These are phyloP conservation scores for Microdochium trichocladiopsis DNA, from an alignment of 2,329 filamentous ascomycete genomes.

Conservation along the genomic window DNA sequence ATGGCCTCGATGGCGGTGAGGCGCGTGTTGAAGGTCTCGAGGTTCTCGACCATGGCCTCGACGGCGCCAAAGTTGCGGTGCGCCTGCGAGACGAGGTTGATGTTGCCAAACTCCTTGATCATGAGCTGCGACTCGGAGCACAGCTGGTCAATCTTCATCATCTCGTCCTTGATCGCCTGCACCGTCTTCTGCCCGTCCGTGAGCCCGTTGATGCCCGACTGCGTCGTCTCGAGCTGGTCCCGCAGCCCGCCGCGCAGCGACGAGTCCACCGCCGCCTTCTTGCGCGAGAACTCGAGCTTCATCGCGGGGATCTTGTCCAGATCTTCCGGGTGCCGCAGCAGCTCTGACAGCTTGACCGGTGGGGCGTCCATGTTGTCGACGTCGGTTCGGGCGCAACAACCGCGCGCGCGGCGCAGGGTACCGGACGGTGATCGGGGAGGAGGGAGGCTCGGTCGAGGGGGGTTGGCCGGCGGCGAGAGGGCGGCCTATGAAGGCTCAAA, in stretches of 20 bases:
- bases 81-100: constrained; percentile 86
- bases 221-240: constrained; percentile 90
- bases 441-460: neutral
- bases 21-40: constrained; percentile 79
- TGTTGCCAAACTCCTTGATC: constrained; percentile 92
- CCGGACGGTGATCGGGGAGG: too few relatives aligned
- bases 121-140: constrained; percentile 97
- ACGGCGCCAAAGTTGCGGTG: constrained; percentile 95
- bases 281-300: constrained; percentile 88
- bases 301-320: constrained; percentile 89
- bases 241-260: constrained; percentile 83
- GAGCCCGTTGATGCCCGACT: constrained; percentile 84
- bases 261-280: constrained; percentile 85
- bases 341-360: constrained; percentile 78
- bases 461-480: neutral
- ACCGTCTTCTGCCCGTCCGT: constrained; percentile 88
- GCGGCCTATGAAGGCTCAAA: neutral
- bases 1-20: constrained; percentile 70
- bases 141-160: constrained; percentile 96
- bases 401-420: neutral
- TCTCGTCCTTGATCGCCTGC: constrained; percentile 91
- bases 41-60: constrained; percentile 83
- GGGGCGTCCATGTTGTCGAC: constrained; percentile 57
- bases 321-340: constrained; percentile 92
- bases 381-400: neutral